Evolutionary conservation across 2,329 filamentous ascomycete genomes (phyloP), one percentile per base, ranked within the genome.

Genomic region (Phialophora verrucosa): DNA sequence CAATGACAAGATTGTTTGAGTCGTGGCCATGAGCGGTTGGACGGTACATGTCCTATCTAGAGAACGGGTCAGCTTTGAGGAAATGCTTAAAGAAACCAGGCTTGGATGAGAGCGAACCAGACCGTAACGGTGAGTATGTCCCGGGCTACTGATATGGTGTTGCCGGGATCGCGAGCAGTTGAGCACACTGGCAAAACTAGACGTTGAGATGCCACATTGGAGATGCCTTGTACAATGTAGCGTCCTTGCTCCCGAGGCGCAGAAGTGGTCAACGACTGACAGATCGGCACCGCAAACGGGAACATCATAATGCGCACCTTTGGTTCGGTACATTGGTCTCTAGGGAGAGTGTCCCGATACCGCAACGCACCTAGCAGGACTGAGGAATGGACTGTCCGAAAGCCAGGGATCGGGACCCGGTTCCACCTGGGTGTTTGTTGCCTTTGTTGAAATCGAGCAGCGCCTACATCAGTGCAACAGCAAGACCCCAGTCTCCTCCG

Each of bases 1-100:
- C 20, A 51, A 27, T 27, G 49, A 51, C 20, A 51, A 14, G 49
- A 25, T 51, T 27, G 20, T 51, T 25, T 51, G 49, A 51, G 49
- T 17, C 10, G 20, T 23, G 23, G 4, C 49, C 3, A 14, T 12
- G 49, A n/a, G 38, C 5, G 17, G 6, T 11, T 8, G 14, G 7
- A 3, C 6, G 17, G 14, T n/a, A 44, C 17, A 44, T 44, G 17
- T 44, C 17, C 6, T 8, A 44, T n/a, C 2, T 5, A 17, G 6
- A 44, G 14, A 8, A 8, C 17, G 8, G 38, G 6, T 44, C 38
- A 44, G 38, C n/a, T 17, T 7, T 6, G n/a, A 8, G 6, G 32
- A 35, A 35, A 35, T 35, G 11, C 17, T 44, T 11, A n/a, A 44
- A 44, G 14, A 5, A 8, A 17, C 38, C 38, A 17, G 38, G 35